These are phyloP conservation scores for Sisymbrium altissimum DNA, from an alignment of 345 rosid genomes.

Conservation along the genomic window DNA sequence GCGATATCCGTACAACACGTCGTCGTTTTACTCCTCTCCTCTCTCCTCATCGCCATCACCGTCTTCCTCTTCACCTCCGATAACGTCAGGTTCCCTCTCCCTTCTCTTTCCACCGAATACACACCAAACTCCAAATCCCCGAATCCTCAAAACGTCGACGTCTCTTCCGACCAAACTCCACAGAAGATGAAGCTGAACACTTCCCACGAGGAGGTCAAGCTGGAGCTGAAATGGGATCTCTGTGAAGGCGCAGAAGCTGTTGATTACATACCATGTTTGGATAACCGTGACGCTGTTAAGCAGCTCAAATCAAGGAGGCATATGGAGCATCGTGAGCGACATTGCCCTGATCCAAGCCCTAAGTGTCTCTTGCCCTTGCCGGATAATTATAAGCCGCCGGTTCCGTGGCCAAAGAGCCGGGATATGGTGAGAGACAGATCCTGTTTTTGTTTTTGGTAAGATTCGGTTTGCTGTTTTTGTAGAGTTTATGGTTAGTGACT, in stretches of 20 bases:
- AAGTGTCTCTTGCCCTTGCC: conserved; percentile 80
- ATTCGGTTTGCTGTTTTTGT: conserved; percentile 16
- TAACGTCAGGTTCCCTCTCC: conserved; percentile 30
- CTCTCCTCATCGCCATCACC: conserved; percentile 41
- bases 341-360: conserved; percentile 68
- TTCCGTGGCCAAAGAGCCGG: conserved; percentile 93
- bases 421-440: conserved; percentile 90
- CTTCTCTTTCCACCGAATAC: conserved; percentile 37
- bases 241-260: conserved; percentile 49
- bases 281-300: conserved; percentile 60
- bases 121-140: conserved; percentile 26
- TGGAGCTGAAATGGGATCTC: conserved; percentile 44
- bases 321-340: conserved; percentile 91
- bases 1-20: conserved; percentile 48
- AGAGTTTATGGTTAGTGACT: not conserved
- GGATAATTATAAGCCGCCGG: conserved; percentile 54
- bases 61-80: conserved; percentile 40
- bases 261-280: conserved; percentile 85
- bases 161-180: conserved; percentile 19
- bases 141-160: conserved; percentile 7
- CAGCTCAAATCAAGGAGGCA: conserved; percentile 61
- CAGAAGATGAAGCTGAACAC: conserved; percentile 19
- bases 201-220: not conserved
- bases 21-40: conserved; percentile 43
- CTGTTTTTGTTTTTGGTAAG: conserved; percentile 47